A percentile compares a stretch with the other conserved stretches of the same genome.
phyloP scores from a whole-genome alignment of 2,329 filamentous ascomycete species.

The Venturia aucupariae region DNA sequence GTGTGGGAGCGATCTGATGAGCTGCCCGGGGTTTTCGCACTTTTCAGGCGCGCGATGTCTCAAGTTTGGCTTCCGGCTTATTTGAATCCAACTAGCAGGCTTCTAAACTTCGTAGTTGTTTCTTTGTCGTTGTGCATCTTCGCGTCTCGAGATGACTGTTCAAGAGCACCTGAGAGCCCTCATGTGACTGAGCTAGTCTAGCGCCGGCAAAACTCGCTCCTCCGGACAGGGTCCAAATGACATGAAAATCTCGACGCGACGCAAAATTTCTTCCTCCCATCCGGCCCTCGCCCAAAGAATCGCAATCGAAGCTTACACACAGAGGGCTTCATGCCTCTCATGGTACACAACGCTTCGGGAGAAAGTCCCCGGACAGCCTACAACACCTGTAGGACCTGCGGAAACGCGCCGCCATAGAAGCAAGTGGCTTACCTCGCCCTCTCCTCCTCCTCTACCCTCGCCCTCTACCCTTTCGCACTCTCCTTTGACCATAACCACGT shows the following conservation, averaged over 20 bases:
- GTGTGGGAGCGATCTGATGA: neutral
- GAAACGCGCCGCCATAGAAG: slow-evolving; percentile 99
- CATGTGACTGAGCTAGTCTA: neutral
- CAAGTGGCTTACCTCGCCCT: slow-evolving; percentile 53
- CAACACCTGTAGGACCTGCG: slow-evolving; percentile 51
- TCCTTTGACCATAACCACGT: slow-evolving; percentile 18
- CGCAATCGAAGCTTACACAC: slow-evolving; percentile 16
- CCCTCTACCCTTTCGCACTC: slow-evolving; percentile 47
- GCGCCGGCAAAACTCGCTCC: neutral
- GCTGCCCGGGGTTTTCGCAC: neutral
- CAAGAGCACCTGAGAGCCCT: neutral
- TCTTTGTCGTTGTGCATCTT: neutral
- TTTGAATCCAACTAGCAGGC: neutral
- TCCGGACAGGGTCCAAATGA: neutral
- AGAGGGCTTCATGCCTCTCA: slow-evolving; percentile 7
- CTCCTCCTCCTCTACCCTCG: slow-evolving; percentile 43
- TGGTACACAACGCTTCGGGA: slow-evolving; percentile 14
- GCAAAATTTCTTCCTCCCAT: neutral
- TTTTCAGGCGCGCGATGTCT: neutral
- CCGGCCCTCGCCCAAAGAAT: slow-evolving; percentile 15
- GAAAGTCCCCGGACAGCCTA: slow-evolving; percentile 79
- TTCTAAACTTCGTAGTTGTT: neutral
- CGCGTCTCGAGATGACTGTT: slow-evolving; percentile 4
- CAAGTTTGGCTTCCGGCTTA: neutral
- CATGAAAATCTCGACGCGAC: neutral